Evolutionary conservation across 2,329 filamentous ascomycete species (phyloP).

Genomic region (Dothiorella sarmentorum): DNA sequence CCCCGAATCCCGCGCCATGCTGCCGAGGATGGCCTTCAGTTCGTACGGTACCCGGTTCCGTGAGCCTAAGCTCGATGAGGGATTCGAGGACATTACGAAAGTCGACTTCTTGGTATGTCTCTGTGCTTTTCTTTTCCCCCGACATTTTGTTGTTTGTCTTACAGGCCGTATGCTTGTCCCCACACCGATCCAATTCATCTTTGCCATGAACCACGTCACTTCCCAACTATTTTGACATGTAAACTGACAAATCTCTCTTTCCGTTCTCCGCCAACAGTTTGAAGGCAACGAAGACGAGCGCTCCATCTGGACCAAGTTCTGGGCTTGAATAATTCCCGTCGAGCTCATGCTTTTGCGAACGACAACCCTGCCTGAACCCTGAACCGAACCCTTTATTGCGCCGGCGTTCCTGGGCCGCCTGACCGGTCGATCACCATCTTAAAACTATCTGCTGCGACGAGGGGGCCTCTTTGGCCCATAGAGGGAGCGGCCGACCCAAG

Average conservation of each 20-base stretch:
- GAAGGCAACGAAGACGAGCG: slow-evolving; percentile 66
- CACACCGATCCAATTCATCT: neutral
- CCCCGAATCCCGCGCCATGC: slow-evolving; percentile 69
- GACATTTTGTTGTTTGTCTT: neutral
- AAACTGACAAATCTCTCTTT: neutral
- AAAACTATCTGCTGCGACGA: neutral
- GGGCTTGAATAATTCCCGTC: too few species aligned
- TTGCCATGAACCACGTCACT: neutral
- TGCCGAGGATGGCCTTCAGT: slow-evolving; percentile 78
- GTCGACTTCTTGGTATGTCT: slow-evolving; percentile 65
- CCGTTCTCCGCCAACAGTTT: slow-evolving; percentile 50
- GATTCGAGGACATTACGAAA: slow-evolving; percentile 75
- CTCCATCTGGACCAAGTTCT: slow-evolving; percentile 71
- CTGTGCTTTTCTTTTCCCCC: neutral
- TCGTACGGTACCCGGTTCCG: slow-evolving; percentile 71
- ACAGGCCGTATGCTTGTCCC: neutral
- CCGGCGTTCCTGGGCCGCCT: neutral
- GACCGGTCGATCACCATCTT: too few species aligned
- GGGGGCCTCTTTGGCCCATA: too few species aligned
- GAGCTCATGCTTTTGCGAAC: neutral
- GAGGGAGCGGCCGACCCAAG: neutral
- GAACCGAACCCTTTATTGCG: neutral
- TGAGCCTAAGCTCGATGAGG: slow-evolving; percentile 69
- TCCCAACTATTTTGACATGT: too few species aligned
- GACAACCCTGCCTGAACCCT: neutral